These are phyloP conservation scores for Spongospora subterranea DNA, from an alignment of 208 protist species.

Conservation along the genomic window DNA sequence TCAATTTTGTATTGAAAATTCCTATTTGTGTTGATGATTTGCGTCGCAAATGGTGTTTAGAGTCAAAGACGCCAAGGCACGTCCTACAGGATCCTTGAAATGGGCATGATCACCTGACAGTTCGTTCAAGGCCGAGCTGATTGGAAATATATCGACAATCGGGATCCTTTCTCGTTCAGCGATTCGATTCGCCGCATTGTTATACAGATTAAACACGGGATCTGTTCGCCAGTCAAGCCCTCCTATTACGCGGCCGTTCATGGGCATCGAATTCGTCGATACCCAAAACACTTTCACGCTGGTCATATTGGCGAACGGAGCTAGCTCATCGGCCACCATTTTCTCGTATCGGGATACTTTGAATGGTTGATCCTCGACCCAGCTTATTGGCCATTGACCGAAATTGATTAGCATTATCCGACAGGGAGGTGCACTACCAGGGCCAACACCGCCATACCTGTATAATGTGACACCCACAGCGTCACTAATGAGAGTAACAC, in stretches of 20 bases:
- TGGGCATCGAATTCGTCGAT: neutral
- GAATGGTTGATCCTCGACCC: neutral
- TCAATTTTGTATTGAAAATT: too few relatives aligned
- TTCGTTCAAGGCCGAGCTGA: conserved; percentile 45
- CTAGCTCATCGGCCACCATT: neutral
- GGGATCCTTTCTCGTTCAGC: neutral
- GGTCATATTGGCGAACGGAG: neutral
- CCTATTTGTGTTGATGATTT: too few relatives aligned
- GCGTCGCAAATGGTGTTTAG: neutral
- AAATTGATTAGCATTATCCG: conserved; percentile 5
- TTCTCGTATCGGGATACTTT: neutral
- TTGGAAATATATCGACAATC: conserved; percentile 24
- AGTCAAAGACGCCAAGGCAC: neutral
- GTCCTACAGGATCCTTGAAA: neutral
- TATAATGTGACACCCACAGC: too few relatives aligned
- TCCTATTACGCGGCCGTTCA: conserved; percentile 20
- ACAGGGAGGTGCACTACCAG: neutral
- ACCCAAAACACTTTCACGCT: neutral
- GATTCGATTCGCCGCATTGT: neutral
- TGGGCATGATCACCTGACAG: neutral
- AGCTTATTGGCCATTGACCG: conserved; percentile 16
- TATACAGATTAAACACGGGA: neutral
- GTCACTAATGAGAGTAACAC: neutral
- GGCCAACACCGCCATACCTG: neutral
- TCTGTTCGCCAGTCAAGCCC: neutral